Evolutionary conservation across 2,329 filamentous ascomycete genomes (phyloP).

Genomic region (Chrysoporthe cubensis): DNA sequence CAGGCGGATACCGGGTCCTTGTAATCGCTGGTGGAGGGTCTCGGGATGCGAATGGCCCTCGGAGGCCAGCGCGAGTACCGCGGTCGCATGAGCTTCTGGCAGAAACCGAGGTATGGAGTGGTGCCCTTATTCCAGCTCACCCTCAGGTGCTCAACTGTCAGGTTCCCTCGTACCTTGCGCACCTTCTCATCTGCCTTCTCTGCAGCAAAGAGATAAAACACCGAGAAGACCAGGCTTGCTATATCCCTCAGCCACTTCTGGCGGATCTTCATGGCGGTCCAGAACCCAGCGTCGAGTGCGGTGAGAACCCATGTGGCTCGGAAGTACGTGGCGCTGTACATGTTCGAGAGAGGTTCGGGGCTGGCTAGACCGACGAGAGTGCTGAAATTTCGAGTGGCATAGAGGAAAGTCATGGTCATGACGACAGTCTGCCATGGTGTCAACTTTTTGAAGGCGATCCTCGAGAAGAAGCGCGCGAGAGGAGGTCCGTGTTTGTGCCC

Average conservation of each 20-base stretch:
- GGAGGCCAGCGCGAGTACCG: conserved; percentile 81
- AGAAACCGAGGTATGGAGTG: conserved; percentile 78
- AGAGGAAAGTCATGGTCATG: conserved; percentile 87
- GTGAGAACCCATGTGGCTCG: conserved; percentile 97
- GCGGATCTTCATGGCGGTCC: conserved; percentile 94
- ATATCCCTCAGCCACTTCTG: conserved; percentile 79
- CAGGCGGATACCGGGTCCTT: conserved; percentile 81
- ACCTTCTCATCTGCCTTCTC: conserved; percentile 97
- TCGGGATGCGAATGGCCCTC: conserved; percentile 79
- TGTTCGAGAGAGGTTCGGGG: conserved; percentile 89
- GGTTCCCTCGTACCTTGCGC: conserved; percentile 79
- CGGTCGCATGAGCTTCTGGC: conserved; percentile 75
- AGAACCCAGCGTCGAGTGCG: conserved; percentile 93
- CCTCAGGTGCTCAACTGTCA: conserved; percentile 89
- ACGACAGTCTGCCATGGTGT: conserved; percentile 91
- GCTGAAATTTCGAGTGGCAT: conserved; percentile 89
- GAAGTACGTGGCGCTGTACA: conserved; percentile 92
- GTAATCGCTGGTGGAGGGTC: conserved; percentile 80
- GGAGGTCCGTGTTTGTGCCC: conserved; percentile 90
- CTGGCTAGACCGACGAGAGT: conserved; percentile 89
- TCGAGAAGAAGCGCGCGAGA: conserved; percentile 70
- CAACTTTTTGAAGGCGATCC: conserved; percentile 68
- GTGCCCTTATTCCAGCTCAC: conserved; percentile 96
- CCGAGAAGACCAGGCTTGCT: conserved; percentile 79
- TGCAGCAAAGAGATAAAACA: conserved; percentile 90